Evolutionary conservation across 129 eudicot genomes (phyloP), one percentile per base, ranked within the genome.

Genomic region (Rutidosis leptorrhynchoides): DNA sequence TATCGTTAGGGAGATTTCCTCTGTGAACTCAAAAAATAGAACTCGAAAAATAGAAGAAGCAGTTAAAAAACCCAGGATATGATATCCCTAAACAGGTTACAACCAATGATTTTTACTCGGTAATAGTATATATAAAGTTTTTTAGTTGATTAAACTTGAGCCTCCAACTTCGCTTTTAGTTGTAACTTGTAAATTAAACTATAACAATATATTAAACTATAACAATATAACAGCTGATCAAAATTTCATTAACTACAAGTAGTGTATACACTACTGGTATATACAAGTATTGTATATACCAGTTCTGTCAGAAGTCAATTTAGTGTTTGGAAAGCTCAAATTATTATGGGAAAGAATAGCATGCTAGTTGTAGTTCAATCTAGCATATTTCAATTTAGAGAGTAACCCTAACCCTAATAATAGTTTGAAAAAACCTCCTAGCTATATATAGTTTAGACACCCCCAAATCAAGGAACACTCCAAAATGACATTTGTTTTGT

Each of bases 391-490:
- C 58, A 64, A 35, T 51, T 68, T 6, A 23, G 37, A 65, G 62
- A 55, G 73, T 69, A 80, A 70, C 75, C 77, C 82, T 80, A 77
- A 77, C 77, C 80, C 83, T 69, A 83, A 43, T 32, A 37, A 40
- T 69, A 56, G 60, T 29, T 37, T 57, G 40, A 59, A 43, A 43
- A 67, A 56, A 58, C 59, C 71, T 32, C 73, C 70, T 67, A 78
- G 61, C 72, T 68, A 40, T 40, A 40, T 40, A 12, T 40, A 73
- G 77, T 75, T 69, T 67, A 64, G 62, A 72, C 83, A 61, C 74
- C 74, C 80, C 80, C 81, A 78, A 80, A 72, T 69, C 9, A 78
- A 78, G 90, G 89, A 87, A 70, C 71, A 35, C 70, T 74, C 83
- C 87, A 70, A 72, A 64, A 71, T 71, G 21, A 1, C 63, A 58